Conservation (phyloP, 179 eudicot species). For the Silene vulgaris region DNA sequence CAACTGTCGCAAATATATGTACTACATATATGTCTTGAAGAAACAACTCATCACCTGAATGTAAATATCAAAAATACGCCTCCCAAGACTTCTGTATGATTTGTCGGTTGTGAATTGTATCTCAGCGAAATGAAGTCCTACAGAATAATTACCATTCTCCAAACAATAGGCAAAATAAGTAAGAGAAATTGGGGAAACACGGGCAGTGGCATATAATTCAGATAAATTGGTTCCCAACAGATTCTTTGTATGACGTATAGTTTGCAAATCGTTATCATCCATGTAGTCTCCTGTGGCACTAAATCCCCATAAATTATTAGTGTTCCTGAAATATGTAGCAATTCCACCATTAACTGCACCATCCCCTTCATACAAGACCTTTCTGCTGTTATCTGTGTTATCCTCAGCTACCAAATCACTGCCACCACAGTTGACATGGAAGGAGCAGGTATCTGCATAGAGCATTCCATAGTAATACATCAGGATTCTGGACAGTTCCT, state of each 20-base stretch:
- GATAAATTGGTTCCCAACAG: slow-evolving; percentile 31
- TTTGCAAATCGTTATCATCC: slow-evolving; percentile 51
- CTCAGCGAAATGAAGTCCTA: slow-evolving; percentile 42
- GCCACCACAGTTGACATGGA: slow-evolving; percentile 68
- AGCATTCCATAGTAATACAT: slow-evolving; percentile 1
- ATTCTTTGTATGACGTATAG: slow-evolving; percentile 34
- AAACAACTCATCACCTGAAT: slow-evolving; percentile 43
- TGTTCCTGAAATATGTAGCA: slow-evolving; percentile 40
- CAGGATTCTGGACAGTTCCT: slow-evolving; percentile 9
- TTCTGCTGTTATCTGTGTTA: slow-evolving; percentile 30
- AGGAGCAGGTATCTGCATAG: slow-evolving; percentile 50
- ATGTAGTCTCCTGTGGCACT: slow-evolving; percentile 72
- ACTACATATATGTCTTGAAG: not conserved
- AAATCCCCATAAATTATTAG: slow-evolving; percentile 50
- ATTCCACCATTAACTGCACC: slow-evolving; percentile 44
- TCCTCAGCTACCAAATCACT: slow-evolving; percentile 36
- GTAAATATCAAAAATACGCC: slow-evolving; percentile 37
- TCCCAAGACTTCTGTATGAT: slow-evolving; percentile 37
- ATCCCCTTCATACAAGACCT: slow-evolving; percentile 60
- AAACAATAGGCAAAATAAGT: slow-evolving; percentile 43
- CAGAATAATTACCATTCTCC: slow-evolving; percentile 33
- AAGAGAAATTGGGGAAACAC: slow-evolving; percentile 52
- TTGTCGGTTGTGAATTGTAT: slow-evolving; percentile 30
- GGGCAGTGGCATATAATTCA: slow-evolving; percentile 41
- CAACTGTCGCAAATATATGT: not conserved